Base-by-base conservation (phyloP, 169 alveolate species). In the Besnoitia besnoiti region DNA sequence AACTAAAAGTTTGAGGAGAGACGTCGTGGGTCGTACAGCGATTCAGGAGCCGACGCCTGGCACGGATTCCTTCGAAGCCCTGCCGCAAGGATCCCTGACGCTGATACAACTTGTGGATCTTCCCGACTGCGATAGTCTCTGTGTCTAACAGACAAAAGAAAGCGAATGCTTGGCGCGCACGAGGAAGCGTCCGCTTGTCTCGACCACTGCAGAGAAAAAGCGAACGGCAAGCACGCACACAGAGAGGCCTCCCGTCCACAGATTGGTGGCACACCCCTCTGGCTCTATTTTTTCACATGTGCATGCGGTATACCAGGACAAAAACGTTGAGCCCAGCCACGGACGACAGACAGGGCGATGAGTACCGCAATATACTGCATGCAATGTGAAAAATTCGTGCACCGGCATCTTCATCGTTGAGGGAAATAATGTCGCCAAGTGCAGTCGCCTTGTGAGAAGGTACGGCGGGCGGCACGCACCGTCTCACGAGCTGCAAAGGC, bases 201-300 rank as follows among this genome's bases (percentile, higher is more conserved):
- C n/a, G 16, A 0, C 5, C 73, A 55, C 73, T 33, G 16, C 35
- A 55, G 27, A 33, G 27, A 55, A 55, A 55, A 33, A 21, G 73
- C 73, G 73, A 55, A 55, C n/a, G 33, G 27, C n/a, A 8, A 55
- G 35, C 73, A 33, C 61, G 61, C 73, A 24, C 73, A 33, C 35
- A 55, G 27, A 55, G 73, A 5, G 27, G 27, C 73, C 73, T 55
- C 73, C 33, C 27, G 35, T 55, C 73, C 0, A 50, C 16, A 33
- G 73, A 55, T 55, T 33, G 73, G 73, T 55, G 73, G 73, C 73
- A 55, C 73, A 55, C 73, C 73, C 61, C 73, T 55, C 73, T 10
- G 16, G 73, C 35, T 21, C 30, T 55, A 33, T 21, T 55, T 27
- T 55, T 33, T 55, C 73, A 21, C 73, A 12, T 21, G 73, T 55